Percentiles rank a stretch among this genome's conserved stretches.
Conservation (phyloP, 176 grass and related monocot genomes). For the Cymbopogon citratus region DNA sequence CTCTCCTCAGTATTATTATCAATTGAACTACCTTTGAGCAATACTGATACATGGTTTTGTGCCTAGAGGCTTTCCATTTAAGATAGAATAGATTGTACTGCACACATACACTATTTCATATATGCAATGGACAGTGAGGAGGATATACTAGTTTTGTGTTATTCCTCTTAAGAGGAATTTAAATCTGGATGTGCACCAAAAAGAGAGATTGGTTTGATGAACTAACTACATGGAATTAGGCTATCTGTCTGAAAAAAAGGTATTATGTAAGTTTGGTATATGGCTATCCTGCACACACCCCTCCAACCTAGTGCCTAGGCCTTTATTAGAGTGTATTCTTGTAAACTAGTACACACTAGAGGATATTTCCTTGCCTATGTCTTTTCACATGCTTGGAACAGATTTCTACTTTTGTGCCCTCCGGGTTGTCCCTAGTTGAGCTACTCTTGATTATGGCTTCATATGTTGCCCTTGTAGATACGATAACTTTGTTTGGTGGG, state of each 20-base stretch:
- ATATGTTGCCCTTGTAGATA: neutral
- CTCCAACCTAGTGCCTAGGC: neutral
- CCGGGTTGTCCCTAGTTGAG: neutral
- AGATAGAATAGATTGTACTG: neutral
- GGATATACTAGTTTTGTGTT: neutral
- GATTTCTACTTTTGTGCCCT: neutral
- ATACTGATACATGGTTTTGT: neutral
- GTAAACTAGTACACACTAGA: neutral
- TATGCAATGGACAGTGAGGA: neutral
- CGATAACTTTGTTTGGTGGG: neutral
- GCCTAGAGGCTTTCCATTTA: neutral
- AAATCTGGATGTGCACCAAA: neutral
- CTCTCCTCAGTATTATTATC: neutral
- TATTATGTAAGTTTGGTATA: neutral
- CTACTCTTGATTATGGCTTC: neutral
- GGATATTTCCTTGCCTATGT: neutral
- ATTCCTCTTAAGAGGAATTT: neutral
- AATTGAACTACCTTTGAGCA: neutral
- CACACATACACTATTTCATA: neutral
- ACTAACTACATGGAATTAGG: neutral
- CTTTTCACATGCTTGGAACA: neutral
- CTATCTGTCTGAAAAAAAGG: neutral
- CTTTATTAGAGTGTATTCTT: neutral
- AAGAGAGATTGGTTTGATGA: neutral
- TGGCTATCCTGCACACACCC: neutral